phyloP scores from a whole-genome alignment of 768 basidiomycete species.

The Suillus lakei region DNA sequence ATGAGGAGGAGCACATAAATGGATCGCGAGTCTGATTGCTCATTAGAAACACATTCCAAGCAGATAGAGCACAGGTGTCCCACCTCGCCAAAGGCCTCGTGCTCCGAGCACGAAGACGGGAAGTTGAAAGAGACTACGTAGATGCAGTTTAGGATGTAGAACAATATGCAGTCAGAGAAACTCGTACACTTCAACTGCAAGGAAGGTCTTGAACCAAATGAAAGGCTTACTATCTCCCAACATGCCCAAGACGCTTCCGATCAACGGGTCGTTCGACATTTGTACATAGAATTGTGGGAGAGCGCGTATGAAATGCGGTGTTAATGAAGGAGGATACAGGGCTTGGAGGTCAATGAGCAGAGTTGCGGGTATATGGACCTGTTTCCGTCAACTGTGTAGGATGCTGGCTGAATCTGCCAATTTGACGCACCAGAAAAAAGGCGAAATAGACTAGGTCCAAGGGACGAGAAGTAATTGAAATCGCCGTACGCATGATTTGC shows the following conservation, averaged over 20 bases:
- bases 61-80: background rate
- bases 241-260: slow-evolving; percentile 54
- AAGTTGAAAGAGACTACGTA: slow-evolving; percentile 65
- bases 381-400: background rate
- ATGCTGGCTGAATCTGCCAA: background rate
- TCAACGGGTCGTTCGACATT: slow-evolving; percentile 69
- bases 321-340: slow-evolving; percentile 55
- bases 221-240: slow-evolving; percentile 41
- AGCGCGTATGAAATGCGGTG: slow-evolving; percentile 51
- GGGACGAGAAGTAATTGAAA: slow-evolving; percentile 59
- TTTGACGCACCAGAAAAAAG: slow-evolving; percentile 64
- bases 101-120: slow-evolving; percentile 79
- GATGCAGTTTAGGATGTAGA: background rate
- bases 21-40: slow-evolving; percentile 46
- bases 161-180: slow-evolving; percentile 2
- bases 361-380: slow-evolving; percentile 74
- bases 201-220: slow-evolving; percentile 69
- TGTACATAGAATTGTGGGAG: slow-evolving; percentile 56
- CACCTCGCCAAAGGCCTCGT: slow-evolving; percentile 62
- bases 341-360: slow-evolving; percentile 74
- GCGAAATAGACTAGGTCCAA: slow-evolving; percentile 69
- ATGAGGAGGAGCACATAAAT: slow-evolving; percentile 69
- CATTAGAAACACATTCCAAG: background rate
- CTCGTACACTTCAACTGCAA: slow-evolving; percentile 63
- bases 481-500: slow-evolving; percentile 20